Evolutionary conservation across 1,284 basidiomycete genomes (phyloP).

Genomic region (Anthracocystis setariae): DNA sequence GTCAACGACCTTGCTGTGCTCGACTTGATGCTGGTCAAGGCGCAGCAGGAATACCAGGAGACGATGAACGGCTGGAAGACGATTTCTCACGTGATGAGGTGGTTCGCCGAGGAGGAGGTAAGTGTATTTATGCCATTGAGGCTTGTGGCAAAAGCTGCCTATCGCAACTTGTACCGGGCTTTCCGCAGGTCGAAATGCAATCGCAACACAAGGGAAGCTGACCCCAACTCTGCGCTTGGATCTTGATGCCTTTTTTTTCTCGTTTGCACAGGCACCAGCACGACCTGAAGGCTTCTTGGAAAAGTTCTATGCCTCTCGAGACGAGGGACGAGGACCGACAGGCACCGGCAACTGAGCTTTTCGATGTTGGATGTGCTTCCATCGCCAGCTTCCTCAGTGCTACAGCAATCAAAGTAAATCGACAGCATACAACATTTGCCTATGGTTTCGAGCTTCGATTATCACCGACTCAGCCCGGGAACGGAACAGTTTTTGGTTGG

Average conservation of each 20-base stretch:
- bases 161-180: background rate
- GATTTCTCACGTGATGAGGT: constrained; percentile 69
- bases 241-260: background rate
- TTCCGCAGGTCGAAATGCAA: too few relatives aligned
- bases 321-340: constrained; percentile 61
- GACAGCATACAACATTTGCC: constrained; percentile 1
- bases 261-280: constrained; percentile 59
- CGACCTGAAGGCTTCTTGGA: constrained; percentile 77
- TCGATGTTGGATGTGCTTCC: background rate
- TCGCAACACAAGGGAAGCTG: constrained; percentile 1
- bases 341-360: constrained; percentile 43
- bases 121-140: constrained; percentile 28
- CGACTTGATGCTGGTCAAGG: constrained; percentile 88
- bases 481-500: too few relatives aligned
- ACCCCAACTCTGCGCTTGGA: constrained; percentile 8
- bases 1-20: constrained; percentile 85
- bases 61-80: constrained; percentile 94
- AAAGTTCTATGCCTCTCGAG: constrained; percentile 77
- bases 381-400: constrained; percentile 4
- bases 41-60: constrained; percentile 87
- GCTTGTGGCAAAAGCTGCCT: background rate
- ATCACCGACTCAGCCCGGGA: background rate
- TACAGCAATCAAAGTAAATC: constrained; percentile 22
- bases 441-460: background rate
- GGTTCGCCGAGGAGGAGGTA: constrained; percentile 70